These are phyloP conservation scores for Gonium pectorale DNA, from an alignment of 139 green algal species.

Conservation along the genomic window DNA sequence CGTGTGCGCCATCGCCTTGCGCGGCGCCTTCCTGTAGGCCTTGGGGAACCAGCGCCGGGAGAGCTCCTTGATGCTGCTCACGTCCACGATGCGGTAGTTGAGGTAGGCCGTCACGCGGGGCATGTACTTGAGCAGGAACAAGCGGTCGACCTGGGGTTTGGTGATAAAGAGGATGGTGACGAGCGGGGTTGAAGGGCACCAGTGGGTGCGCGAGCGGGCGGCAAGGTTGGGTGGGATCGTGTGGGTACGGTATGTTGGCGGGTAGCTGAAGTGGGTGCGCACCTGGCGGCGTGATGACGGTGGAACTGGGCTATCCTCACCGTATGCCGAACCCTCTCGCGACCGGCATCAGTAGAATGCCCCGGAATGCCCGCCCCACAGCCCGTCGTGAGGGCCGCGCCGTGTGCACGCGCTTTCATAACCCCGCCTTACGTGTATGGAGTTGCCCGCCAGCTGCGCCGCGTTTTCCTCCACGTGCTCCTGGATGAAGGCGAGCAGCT, in stretches of 20 bases:
- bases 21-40: constrained; percentile 61
- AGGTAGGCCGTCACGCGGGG: constrained; percentile 81
- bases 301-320: no score
- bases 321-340: no score
- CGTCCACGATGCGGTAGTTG: constrained; percentile 93
- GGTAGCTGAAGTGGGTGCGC: no score
- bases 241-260: no score
- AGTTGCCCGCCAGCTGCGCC: constrained; percentile 82
- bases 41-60: constrained; percentile 43
- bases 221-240: neutral
- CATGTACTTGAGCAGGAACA: constrained; percentile 92
- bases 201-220: no score
- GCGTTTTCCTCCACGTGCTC: constrained; percentile 59
- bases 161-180: neutral
- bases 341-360: no score
- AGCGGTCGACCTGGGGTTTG: constrained; percentile 89
- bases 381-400: no score
- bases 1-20: constrained; percentile 83
- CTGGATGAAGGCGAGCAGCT: constrained; percentile 79
- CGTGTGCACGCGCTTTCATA: no score
- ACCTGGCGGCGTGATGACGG: no score
- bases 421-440: constrained; percentile 74
- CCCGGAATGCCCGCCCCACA: no score
- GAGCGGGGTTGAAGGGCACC: neutral
- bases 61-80: constrained; percentile 87